A percentile compares a stretch with the other conserved stretches of the same genome.
These are phyloP conservation scores for Lasiodiplodia hormozganensis DNA, from an alignment of 2,329 filamentous ascomycete genomes.

Conservation along the genomic window DNA sequence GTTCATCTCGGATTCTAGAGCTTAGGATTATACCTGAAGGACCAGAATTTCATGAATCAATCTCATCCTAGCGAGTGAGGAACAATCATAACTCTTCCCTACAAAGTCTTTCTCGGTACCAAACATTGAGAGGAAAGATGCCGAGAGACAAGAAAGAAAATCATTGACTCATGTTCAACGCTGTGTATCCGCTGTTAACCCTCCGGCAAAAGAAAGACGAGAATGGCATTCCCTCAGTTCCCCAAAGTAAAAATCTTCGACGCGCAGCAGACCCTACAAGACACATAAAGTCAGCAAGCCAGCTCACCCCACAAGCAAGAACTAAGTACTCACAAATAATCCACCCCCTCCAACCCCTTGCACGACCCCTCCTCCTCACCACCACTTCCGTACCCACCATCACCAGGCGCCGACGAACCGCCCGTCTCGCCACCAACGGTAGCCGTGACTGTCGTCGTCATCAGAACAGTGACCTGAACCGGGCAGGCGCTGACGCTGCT, in stretches of 20 bases:
- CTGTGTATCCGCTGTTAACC: too few relatives aligned
- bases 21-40: too few relatives aligned
- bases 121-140: too few relatives aligned
- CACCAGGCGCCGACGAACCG: background rate
- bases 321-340: slow-evolving; percentile 23
- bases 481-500: background rate
- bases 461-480: slow-evolving; percentile 10
- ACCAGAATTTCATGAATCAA: too few relatives aligned
- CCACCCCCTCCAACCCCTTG: background rate
- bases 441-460: slow-evolving; percentile 18
- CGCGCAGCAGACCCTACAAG: slow-evolving; percentile 7
- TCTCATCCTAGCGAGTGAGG: too few relatives aligned
- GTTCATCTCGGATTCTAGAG: too few relatives aligned
- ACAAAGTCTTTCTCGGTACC: too few relatives aligned
- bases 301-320: too few relatives aligned
- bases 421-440: background rate
- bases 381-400: background rate
- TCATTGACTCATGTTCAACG: too few relatives aligned
- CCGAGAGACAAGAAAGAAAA: too few relatives aligned
- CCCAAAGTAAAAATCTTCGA: slow-evolving; percentile 21
- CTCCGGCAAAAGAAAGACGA: too few relatives aligned
- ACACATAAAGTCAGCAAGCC: background rate
- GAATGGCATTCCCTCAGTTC: background rate
- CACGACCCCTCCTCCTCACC: background rate
- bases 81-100: too few relatives aligned